phyloP scores from a whole-genome alignment of 352 stramenopile genomes.

The Phytophthora pisi region DNA sequence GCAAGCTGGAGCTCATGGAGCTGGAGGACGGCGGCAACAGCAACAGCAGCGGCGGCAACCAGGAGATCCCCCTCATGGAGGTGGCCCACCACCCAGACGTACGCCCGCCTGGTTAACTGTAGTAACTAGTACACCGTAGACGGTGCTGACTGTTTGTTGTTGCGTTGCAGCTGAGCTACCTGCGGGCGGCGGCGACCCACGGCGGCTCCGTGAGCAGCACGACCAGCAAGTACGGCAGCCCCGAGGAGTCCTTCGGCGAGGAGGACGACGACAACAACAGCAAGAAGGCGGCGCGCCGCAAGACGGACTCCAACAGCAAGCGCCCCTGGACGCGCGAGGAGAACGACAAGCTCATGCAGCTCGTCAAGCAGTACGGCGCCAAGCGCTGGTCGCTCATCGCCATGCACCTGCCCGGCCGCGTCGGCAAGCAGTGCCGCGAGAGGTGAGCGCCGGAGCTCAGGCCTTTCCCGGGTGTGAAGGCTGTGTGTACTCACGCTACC shows the following conservation, averaged over 20 bases:
- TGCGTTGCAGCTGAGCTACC: conserved; percentile 38
- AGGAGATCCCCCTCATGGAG: conserved; percentile 55
- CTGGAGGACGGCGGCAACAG: conserved; percentile 28
- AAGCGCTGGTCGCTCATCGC: conserved; percentile 92
- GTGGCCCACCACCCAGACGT: conserved; percentile 35
- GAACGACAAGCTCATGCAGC: conserved; percentile 88
- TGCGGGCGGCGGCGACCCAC: conserved; percentile 29
- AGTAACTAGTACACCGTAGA: neutral
- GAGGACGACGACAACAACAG: conserved; percentile 67
- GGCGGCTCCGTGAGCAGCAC: conserved; percentile 27
- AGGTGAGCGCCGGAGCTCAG: too few species aligned
- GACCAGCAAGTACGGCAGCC: conserved; percentile 40
- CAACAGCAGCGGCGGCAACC: conserved; percentile 11
- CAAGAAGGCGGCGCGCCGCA: conserved; percentile 40
- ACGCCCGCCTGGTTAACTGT: conserved; percentile 13
- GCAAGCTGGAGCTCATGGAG: conserved; percentile 76
- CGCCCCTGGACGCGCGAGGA: conserved; percentile 87
- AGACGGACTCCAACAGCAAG: conserved; percentile 87
- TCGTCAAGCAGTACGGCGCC: conserved; percentile 90
- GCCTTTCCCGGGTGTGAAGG: too few species aligned
- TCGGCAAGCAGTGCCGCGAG: conserved; percentile 91
- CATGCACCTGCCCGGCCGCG: conserved; percentile 85
- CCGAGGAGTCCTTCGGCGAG: conserved; percentile 69
- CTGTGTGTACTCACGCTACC: neutral
- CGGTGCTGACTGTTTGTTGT: neutral